Percentiles rank a stretch among this genome's conserved stretches.
Conservation (phyloP, 768 basidiomycete genomes). For the Amanita subjunquillea region DNA sequence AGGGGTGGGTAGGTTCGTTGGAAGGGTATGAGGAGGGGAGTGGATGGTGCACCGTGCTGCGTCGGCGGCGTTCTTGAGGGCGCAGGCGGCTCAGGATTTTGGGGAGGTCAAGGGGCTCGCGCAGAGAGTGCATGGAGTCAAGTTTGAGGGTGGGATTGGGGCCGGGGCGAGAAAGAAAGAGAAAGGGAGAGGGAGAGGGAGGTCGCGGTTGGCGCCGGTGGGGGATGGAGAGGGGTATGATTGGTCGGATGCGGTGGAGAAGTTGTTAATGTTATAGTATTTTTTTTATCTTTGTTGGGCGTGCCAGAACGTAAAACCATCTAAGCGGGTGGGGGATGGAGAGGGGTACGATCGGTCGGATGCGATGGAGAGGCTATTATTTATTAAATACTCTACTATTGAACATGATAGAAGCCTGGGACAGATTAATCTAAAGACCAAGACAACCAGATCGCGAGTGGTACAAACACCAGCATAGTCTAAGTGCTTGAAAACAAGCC, state of each 20-base stretch:
- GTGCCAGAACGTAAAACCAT: too few relatives aligned
- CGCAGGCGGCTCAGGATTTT: conserved; percentile 67
- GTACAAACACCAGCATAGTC: too few relatives aligned
- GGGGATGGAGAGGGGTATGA: conserved; percentile 33
- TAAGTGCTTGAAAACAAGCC: too few relatives aligned
- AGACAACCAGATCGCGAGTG: too few relatives aligned
- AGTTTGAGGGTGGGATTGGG: conserved; percentile 10
- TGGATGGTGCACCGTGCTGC: conserved; percentile 51
- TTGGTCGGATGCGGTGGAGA: conserved; percentile 25
- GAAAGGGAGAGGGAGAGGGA: conserved; percentile 5
- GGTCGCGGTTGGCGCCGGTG: conserved; percentile 15
- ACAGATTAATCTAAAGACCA: too few relatives aligned
- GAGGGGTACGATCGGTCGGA: too few relatives aligned
- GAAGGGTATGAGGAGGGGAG: conserved; percentile 44
- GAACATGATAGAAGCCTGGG: too few relatives aligned
- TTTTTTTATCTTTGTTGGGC: too few relatives aligned
- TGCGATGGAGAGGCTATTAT: too few relatives aligned
- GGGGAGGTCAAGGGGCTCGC: conserved; percentile 64
- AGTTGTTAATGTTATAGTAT: too few relatives aligned
- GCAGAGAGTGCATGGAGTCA: conserved; percentile 25
- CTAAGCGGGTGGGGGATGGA: too few relatives aligned
- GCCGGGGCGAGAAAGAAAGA: conserved; percentile 7
- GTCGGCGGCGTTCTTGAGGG: conserved; percentile 55
- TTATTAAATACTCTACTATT: too few relatives aligned
- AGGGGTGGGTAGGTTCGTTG: conserved; percentile 19